Percentiles rank a stretch among this genome's conserved stretches.
These are phyloP conservation scores for Eucalyptus victrix DNA, from an alignment of 345 rosid genomes.

Conservation along the genomic window DNA sequence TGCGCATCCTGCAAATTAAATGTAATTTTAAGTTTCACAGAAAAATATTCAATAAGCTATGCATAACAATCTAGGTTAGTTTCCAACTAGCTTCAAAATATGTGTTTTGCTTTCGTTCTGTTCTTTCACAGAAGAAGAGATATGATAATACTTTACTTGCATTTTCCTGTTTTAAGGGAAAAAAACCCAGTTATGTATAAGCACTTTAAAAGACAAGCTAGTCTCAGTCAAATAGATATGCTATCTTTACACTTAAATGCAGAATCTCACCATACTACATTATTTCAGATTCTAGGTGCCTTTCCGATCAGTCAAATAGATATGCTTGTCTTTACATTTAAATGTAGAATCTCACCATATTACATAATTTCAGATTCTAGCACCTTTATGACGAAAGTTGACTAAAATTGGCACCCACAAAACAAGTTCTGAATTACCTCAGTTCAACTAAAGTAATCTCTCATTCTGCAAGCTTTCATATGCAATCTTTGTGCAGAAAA, in stretches of 20 bases:
- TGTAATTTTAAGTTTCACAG: background rate
- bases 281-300: background rate
- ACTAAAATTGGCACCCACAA: background rate
- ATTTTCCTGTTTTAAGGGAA: background rate
- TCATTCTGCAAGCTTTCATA: background rate
- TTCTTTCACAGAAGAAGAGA: background rate
- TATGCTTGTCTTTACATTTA: background rate
- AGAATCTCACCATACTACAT: background rate
- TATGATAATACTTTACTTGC: background rate
- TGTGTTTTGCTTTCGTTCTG: background rate
- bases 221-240: background rate
- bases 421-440: background rate
- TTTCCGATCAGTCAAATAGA: background rate
- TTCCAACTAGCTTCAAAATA: background rate
- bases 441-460: background rate
- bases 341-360: background rate
- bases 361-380: background rate
- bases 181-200: background rate
- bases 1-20: constrained; percentile 55
- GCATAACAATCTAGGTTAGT: background rate
- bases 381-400: background rate
- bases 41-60: background rate
- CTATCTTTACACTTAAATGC: background rate
- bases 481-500: background rate
- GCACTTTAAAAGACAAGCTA: background rate